Base-by-base conservation (phyloP, 1,139 yeast species). In the Suhomyces wounanorum region DNA sequence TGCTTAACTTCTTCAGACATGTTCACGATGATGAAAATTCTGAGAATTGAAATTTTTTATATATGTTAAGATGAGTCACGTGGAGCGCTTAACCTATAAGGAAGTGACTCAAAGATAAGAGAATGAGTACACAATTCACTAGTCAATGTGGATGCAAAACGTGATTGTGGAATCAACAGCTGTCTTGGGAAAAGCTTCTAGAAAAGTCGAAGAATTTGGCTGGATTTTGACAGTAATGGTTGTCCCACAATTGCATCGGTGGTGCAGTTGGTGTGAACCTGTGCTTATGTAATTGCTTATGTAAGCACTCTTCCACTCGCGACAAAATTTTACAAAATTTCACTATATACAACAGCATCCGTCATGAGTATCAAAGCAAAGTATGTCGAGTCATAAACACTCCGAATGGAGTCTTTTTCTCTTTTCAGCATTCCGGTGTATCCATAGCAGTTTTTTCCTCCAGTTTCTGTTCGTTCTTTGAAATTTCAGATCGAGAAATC, bases 1-100 rank as follows among this genome's bases (percentile, higher is more conserved):
- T 83, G 77, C 55, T 85, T 83, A 56, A 81, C 84, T 57, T 68
- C 69, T 60, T 73, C 78, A 54, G 80, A 68, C 81, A 77, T 75
- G 44, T 45, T 59, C 40, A 25, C 36, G 28, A 21, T 31, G 26
- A 11, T 44, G 39, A 26, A 37, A 40, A 40, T 26, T 16, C 30
- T 39, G 36, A 14, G 43, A 36, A 40, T 39, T 25, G 45, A 43
- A 40, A 47, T 38, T 43, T 43, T 47, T 42, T 39, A 18, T 25
- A 16, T 23, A 28, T 21, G 36, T 14, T 9, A 36, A 30, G 43
- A 43, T 38, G 45, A 42, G 43, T 46, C 45, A 33, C 42, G 42
- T 40, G 25, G 30, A 31, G 45, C 39, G 25, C 17, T 21, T 13
- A 10, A 31, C 21, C 21, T 14, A 21, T 9, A 23, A 14, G 33